Percentiles rank a stretch among this genome's conserved stretches.
Conservation (phyloP, 306 rosid species). For the Herpetospermum pedunculosum region DNA sequence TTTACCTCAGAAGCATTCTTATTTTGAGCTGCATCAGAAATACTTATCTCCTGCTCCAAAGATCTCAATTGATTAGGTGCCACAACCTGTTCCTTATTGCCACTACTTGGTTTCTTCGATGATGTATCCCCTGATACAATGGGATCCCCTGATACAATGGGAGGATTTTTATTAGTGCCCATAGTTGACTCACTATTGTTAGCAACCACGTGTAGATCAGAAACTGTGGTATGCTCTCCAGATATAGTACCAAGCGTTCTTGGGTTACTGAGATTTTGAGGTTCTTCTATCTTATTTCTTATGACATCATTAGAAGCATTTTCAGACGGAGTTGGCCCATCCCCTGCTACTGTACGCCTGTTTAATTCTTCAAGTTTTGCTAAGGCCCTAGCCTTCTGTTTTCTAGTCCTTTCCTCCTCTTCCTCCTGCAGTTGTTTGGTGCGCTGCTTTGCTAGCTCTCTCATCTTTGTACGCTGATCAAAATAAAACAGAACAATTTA, state of each 20-base stretch:
- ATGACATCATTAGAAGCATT: constrained; percentile 25
- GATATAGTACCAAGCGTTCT: constrained; percentile 17
- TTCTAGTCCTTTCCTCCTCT: constrained; percentile 72
- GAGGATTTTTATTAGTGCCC: constrained; percentile 21
- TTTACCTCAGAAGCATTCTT: constrained; percentile 28
- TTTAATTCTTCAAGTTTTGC: constrained; percentile 78
- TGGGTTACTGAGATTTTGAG: constrained; percentile 24
- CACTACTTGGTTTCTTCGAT: constrained; percentile 21
- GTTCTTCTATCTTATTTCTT: constrained; percentile 41
- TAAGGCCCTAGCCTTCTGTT: constrained; percentile 64
- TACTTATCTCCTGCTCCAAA: constrained; percentile 32
- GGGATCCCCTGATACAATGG: constrained; percentile 23
- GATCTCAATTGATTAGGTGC: constrained; percentile 27
- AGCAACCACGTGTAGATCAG: constrained; percentile 19
- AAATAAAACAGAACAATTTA: constrained; percentile 16
- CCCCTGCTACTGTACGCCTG: constrained; percentile 35
- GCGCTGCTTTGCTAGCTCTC: constrained; percentile 67
- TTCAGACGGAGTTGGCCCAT: constrained; percentile 33
- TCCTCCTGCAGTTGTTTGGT: constrained; percentile 77
- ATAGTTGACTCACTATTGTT: constrained; percentile 22
- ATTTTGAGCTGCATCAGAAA: constrained; percentile 22
- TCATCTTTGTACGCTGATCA: constrained; percentile 54
- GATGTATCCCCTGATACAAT: constrained; percentile 23
- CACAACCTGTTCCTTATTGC: constrained; percentile 24
- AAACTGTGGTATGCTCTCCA: constrained; percentile 19